Percentiles rank a stretch among this genome's conserved stretches.
Conservation (phyloP, 2,329 filamentous ascomycete genomes). For the Fusarium sulawesiense region DNA sequence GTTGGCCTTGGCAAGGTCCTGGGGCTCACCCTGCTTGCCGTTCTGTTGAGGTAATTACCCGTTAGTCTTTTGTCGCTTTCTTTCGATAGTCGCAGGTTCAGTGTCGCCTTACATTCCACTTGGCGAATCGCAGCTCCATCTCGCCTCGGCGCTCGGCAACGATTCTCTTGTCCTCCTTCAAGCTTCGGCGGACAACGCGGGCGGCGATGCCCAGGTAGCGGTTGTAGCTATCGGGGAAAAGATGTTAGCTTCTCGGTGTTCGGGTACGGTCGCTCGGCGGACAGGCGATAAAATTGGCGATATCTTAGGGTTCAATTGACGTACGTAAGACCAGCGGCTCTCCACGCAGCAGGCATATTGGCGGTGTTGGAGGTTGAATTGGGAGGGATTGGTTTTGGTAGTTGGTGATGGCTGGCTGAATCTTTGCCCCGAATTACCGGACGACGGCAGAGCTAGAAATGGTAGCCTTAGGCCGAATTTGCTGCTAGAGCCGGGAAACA, state of each 20-base stretch:
- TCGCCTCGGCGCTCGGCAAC: slow-evolving; percentile 88
- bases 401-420: slow-evolving; percentile 52
- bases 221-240: slow-evolving; percentile 83
- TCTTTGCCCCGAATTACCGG: slow-evolving; percentile 51
- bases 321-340: slow-evolving; percentile 96
- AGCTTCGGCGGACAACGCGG: slow-evolving; percentile 92
- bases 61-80: slow-evolving; percentile 38
- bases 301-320: slow-evolving; percentile 56
- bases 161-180: slow-evolving; percentile 95
- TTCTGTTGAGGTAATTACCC: slow-evolving; percentile 70
- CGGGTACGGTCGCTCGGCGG: slow-evolving; percentile 29
- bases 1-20: slow-evolving; percentile 74
- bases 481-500: slow-evolving; percentile 28
- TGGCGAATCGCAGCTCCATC: slow-evolving; percentile 88
- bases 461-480: slow-evolving; percentile 49
- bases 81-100: slow-evolving; percentile 3
- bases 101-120: slow-evolving; percentile 81
- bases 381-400: slow-evolving; percentile 46
- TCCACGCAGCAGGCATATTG: slow-evolving; percentile 98
- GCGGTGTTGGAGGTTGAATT: slow-evolving; percentile 55
- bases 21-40: slow-evolving; percentile 92
- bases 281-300: slow-evolving; percentile 4
- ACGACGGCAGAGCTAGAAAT: slow-evolving; percentile 41
- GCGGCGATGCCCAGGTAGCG: slow-evolving; percentile 97
- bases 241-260: slow-evolving; percentile 51